phyloP scores from a whole-genome alignment of 2,329 filamentous ascomycete species.

The Beauveria varroae region DNA sequence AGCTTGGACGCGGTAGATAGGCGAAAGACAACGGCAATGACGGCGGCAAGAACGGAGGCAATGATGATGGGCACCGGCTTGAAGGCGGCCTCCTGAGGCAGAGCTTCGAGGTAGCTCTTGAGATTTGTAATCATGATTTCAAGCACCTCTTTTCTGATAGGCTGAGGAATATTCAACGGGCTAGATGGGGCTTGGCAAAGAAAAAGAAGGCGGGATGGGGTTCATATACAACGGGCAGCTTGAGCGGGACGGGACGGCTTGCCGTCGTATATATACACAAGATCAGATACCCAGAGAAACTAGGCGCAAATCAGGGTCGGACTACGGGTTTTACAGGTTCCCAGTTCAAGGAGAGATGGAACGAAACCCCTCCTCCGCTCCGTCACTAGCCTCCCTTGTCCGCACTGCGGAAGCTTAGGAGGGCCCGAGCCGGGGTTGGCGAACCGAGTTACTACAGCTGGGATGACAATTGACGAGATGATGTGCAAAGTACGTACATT shows the following conservation, averaged over 20 bases:
- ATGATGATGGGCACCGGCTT: constrained; percentile 9
- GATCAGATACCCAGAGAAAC: neutral
- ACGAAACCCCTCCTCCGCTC: neutral
- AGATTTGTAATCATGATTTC: constrained; percentile 6
- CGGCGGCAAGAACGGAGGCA: constrained; percentile 7
- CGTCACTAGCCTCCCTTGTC: neutral
- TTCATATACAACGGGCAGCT: neutral
- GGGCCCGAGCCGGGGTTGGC: neutral
- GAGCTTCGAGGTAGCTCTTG: constrained; percentile 1
- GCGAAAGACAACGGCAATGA: constrained; percentile 3
- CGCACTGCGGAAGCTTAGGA: neutral
- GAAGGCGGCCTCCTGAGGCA: neutral
- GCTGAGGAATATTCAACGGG: neutral
- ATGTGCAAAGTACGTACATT: neutral
- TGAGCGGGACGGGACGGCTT: neutral
- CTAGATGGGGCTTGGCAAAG: no score
- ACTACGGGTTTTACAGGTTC: neutral
- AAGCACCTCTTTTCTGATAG: neutral
- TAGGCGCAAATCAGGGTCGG: neutral
- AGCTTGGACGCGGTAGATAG: neutral
- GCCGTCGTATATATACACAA: neutral
- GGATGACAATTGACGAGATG: neutral
- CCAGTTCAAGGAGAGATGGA: neutral
- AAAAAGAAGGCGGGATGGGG: neutral
- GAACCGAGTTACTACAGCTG: neutral